Evolutionary conservation across 257 asterid genomes (phyloP), one percentile per base, ranked within the genome.

Genomic region (Haberlea rhodopensis): DNA sequence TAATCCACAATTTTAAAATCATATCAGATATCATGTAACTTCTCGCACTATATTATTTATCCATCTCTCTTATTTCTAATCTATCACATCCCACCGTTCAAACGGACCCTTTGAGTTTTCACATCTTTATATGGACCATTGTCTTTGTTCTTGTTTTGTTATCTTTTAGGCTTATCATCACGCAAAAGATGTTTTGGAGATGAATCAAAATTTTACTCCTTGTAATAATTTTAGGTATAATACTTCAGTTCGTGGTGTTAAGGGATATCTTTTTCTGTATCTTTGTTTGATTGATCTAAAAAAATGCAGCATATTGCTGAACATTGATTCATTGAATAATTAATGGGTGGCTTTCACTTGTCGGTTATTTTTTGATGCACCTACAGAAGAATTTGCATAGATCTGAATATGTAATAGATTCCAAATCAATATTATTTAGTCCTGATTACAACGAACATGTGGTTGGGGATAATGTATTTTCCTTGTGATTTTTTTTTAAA

Each of bases 51-150:
- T n/a, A n/a, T n/a, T n/a, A n/a, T n/a, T n/a, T n/a, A n/a, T n/a
- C n/a, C n/a, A n/a, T n/a, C n/a, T n/a, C n/a, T n/a, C n/a, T n/a
- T n/a, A n/a, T n/a, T n/a, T n/a, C n/a, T n/a, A n/a, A n/a, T n/a
- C n/a, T n/a, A n/a, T n/a, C n/a, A n/a, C n/a, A n/a, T n/a, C n/a
- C n/a, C n/a, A n/a, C n/a, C n/a, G n/a, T n/a, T n/a, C n/a, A n/a
- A n/a, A n/a, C n/a, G n/a, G n/a, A n/a, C n/a, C n/a, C n/a, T n/a
- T 16, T 57, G 24, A 43, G 20, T 43, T 13, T 16, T 60, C 52
- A 43, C 28, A 22, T 45, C 59, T 18, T 6, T 29, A 15, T 32
- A 58, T 54, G 54, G 60, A 28, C 68, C 48, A 60, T 60, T 29
- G 5, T 6, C 63, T 28, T 15, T 57, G 16, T 57, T 5, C 40